Conservation (phyloP, 1,284 basidiomycete species). For the Malassezia caprae region DNA sequence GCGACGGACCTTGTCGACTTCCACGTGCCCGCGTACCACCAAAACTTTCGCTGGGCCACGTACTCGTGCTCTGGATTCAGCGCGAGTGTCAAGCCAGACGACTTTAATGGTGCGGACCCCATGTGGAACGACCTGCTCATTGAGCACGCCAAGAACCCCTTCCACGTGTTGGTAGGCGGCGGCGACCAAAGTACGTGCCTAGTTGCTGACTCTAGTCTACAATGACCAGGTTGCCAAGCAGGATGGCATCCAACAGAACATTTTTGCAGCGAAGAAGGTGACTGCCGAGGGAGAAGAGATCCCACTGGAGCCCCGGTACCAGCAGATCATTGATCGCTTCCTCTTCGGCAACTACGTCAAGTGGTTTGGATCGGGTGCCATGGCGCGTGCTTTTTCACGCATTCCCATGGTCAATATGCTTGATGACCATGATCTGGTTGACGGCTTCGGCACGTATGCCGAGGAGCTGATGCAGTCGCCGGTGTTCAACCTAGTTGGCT, state of each 20-base stretch:
- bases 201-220: slow-evolving; percentile 33
- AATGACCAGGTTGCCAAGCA: slow-evolving; percentile 30
- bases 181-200: slow-evolving; percentile 39
- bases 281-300: slow-evolving; percentile 56
- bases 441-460: slow-evolving; percentile 72
- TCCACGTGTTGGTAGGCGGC: slow-evolving; percentile 74
- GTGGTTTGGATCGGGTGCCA: slow-evolving; percentile 74
- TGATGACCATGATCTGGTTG: slow-evolving; percentile 63
- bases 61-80: slow-evolving; percentile 62
- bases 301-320: slow-evolving; percentile 15
- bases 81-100: slow-evolving; percentile 51
- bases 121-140: slow-evolving; percentile 83
- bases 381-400: slow-evolving; percentile 75
- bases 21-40: slow-evolving; percentile 65
- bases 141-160: slow-evolving; percentile 68
- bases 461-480: slow-evolving; percentile 38
- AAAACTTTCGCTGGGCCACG: slow-evolving; percentile 84
- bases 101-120: slow-evolving; percentile 49
- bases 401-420: slow-evolving; percentile 65
- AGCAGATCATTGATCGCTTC: slow-evolving; percentile 58
- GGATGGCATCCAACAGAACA: slow-evolving; percentile 62
- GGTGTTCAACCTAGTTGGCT: slow-evolving; percentile 39
- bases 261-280: slow-evolving; percentile 57
- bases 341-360: slow-evolving; percentile 64
- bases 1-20: slow-evolving; percentile 54